Evolutionary conservation across 345 rosid genomes (phyloP).

Genomic region (Rhodamnia rubescens): DNA sequence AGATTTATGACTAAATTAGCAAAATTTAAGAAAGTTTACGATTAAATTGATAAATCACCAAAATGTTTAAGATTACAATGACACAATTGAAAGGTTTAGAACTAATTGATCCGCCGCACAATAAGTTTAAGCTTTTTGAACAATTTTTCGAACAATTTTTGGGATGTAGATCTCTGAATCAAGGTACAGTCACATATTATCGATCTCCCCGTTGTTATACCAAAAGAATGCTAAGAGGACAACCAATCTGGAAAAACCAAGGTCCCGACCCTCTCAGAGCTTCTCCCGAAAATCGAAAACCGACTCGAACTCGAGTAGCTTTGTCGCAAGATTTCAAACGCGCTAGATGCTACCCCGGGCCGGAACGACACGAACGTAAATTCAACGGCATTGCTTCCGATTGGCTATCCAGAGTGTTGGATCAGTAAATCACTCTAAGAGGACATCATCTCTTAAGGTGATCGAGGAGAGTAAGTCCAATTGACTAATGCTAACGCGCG

Average conservation of each 20-base stretch:
- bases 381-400: neutral
- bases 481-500: neutral
- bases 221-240: neutral
- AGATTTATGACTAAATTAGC: too few relatives aligned
- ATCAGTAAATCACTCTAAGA: too few relatives aligned
- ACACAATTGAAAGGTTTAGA: too few relatives aligned
- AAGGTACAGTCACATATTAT: neutral
- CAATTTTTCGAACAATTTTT: neutral
- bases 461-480: neutral
- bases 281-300: neutral
- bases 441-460: neutral
- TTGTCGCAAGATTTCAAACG: neutral
- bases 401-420: too few relatives aligned
- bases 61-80: too few relatives aligned
- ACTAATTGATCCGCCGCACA: too few relatives aligned
- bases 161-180: neutral
- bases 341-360: neutral
- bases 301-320: neutral
- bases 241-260: accelerated
- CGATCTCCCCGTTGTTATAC: accelerated
- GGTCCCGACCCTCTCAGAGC: neutral
- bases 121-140: too few relatives aligned
- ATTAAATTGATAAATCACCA: too few relatives aligned
- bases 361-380: neutral
- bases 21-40: too few relatives aligned